These are phyloP conservation scores for Nakazawaea populi DNA, from an alignment of 805 yeast genomes.

Conservation along the genomic window DNA sequence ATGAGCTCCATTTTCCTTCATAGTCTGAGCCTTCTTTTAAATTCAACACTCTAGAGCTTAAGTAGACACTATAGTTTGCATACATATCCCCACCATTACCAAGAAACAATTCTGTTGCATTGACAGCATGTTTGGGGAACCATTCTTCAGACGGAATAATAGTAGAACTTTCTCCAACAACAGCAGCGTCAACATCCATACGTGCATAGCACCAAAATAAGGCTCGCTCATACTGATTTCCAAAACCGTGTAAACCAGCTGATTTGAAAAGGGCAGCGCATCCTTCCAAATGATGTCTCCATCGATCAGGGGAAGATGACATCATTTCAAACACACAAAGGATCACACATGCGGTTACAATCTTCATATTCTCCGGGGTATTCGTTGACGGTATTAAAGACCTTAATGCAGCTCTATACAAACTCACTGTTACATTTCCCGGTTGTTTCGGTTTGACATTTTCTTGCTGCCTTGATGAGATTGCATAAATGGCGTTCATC, in stretches of 20 bases:
- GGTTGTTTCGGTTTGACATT: constrained; percentile 21
- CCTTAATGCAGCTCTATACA: constrained; percentile 29
- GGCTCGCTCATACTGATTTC: constrained; percentile 26
- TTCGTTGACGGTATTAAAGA: constrained; percentile 29
- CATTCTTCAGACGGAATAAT: constrained; percentile 28
- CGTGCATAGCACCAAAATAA: constrained; percentile 37
- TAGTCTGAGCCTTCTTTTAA: constrained; percentile 24
- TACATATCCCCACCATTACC: constrained; percentile 22
- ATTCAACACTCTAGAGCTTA: constrained; percentile 29
- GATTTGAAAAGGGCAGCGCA: constrained; percentile 31
- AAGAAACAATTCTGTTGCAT: constrained; percentile 20
- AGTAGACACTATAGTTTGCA: constrained; percentile 33
- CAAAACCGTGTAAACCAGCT: constrained; percentile 30
- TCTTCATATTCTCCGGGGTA: constrained; percentile 18
- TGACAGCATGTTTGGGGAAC: constrained; percentile 24
- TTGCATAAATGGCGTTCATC: constrained; percentile 24
- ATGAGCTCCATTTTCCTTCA: constrained; percentile 27
- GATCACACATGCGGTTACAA: constrained; percentile 19
- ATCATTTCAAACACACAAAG: constrained; percentile 16
- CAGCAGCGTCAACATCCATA: constrained; percentile 34
- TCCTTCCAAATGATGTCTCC: constrained; percentile 37
- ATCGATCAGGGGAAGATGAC: constrained; percentile 33
- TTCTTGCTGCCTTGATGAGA: constrained; percentile 28
- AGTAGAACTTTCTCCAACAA: constrained; percentile 32
- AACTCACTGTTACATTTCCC: constrained; percentile 19